These are phyloP conservation scores for Gastroboletus turbinatus DNA, from an alignment of 1,284 basidiomycete species.

Conservation along the genomic window DNA sequence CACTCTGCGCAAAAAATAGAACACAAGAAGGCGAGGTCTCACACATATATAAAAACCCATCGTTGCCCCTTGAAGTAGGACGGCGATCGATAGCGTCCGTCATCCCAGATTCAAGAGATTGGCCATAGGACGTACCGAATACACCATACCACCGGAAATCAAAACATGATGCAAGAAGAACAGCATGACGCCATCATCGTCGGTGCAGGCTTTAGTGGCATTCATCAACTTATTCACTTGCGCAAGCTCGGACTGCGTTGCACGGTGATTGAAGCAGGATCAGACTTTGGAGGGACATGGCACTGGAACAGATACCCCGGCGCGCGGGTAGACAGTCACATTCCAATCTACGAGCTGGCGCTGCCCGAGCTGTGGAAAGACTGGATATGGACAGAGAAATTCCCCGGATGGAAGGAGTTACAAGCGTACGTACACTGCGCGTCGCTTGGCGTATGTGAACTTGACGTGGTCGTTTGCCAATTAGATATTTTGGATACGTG, in stretches of 20 bases:
- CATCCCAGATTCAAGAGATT: background rate
- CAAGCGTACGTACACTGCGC: constrained; percentile 4
- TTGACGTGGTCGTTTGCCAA: background rate
- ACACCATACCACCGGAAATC: background rate
- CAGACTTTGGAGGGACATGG: constrained; percentile 20
- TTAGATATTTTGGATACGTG: constrained; percentile 19
- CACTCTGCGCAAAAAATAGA: too few relatives aligned
- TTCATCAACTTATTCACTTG: constrained; percentile 13
- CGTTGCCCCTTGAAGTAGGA: background rate
- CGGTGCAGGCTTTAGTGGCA: constrained; percentile 19
- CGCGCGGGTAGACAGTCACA: constrained; percentile 14
- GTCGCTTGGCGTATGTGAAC: too few relatives aligned
- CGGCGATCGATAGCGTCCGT: too few relatives aligned
- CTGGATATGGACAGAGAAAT: constrained; percentile 25
- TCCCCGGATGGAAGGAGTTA: constrained; percentile 9
- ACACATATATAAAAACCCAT: background rate
- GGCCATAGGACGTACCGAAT: background rate
- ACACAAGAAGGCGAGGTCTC: background rate
- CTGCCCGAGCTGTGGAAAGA: constrained; percentile 23
- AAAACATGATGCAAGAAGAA: constrained; percentile 3
- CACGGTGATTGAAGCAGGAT: constrained; percentile 14
- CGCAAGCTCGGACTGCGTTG: constrained; percentile 16
- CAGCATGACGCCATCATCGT: constrained; percentile 16
- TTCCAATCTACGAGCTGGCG: constrained; percentile 16
- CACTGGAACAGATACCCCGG: constrained; percentile 25